Evolutionary conservation across 2,329 filamentous ascomycete species (phyloP).

Genomic region (Plectosphaerella sp.): DNA sequence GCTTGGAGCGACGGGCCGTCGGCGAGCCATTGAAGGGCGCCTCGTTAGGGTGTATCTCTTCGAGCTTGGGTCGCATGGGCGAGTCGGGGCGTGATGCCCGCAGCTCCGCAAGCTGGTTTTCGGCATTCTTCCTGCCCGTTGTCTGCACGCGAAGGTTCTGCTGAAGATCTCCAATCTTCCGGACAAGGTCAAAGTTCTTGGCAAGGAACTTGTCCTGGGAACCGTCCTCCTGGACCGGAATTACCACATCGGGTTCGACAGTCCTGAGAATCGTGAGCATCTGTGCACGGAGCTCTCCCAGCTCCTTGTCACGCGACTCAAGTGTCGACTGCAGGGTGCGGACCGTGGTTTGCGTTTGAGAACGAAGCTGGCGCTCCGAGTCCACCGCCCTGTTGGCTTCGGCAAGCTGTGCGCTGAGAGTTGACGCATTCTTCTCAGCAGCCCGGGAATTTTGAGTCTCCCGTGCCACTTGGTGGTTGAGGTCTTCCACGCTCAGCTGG

Average conservation of each 20-base stretch:
- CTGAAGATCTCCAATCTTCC: conserved; percentile 84
- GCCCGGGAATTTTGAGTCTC: conserved; percentile 87
- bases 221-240: conserved; percentile 58
- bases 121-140: conserved; percentile 75
- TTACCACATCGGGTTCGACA: conserved; percentile 71
- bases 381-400: conserved; percentile 88
- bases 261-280: conserved; percentile 79
- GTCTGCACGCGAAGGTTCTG: conserved; percentile 80
- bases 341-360: conserved; percentile 80
- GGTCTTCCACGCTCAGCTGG: conserved; percentile 79
- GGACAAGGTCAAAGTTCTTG: conserved; percentile 77
- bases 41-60: conserved; percentile 85
- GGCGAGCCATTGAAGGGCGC: conserved; percentile 71
- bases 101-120: conserved; percentile 75
- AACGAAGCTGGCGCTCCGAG: conserved; percentile 79
- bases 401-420: conserved; percentile 74
- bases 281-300: conserved; percentile 74
- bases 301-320: conserved; percentile 75
- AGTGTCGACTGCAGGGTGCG: conserved; percentile 75
- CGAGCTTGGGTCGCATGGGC: conserved; percentile 69
- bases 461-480: conserved; percentile 85
- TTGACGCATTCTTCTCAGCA: conserved; percentile 83
- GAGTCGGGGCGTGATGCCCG: conserved; percentile 65
- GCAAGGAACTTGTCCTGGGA: conserved; percentile 49
- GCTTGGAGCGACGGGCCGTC: conserved; percentile 56